A percentile compares a stretch with the other conserved stretches of the same genome.
Conservation (phyloP, 352 stramenopile species). For the Peronosclerospora sorghi region DNA sequence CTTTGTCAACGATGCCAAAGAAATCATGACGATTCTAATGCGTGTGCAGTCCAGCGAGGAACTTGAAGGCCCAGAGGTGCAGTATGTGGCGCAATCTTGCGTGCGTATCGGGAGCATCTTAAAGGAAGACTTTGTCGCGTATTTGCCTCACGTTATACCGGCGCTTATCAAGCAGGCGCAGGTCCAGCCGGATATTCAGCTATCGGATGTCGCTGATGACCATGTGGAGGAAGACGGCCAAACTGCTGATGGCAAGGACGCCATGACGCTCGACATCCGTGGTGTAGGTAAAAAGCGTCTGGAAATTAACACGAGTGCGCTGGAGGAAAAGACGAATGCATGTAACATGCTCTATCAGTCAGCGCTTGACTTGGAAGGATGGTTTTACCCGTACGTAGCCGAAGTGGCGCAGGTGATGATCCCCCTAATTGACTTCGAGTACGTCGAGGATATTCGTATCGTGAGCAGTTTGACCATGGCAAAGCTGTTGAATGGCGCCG, state of each 20-base stretch:
- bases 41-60: constrained; percentile 61
- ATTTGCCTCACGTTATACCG: constrained; percentile 74
- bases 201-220: constrained; percentile 52
- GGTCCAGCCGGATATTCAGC: constrained; percentile 73
- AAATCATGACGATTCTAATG: constrained; percentile 83
- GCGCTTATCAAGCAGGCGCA: constrained; percentile 72
- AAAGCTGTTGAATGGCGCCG: constrained; percentile 57
- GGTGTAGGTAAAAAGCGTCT: constrained; percentile 74
- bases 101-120: constrained; percentile 80
- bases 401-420: constrained; percentile 66
- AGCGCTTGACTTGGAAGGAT: constrained; percentile 67
- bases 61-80: constrained; percentile 60
- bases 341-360: constrained; percentile 87
- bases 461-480: constrained; percentile 67
- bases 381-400: constrained; percentile 77
- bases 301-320: constrained; percentile 78
- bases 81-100: constrained; percentile 82
- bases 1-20: constrained; percentile 66
- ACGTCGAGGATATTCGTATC: constrained; percentile 78
- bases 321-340: constrained; percentile 80
- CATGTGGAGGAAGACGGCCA: constrained; percentile 44
- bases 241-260: constrained; percentile 56
- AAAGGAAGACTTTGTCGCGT: constrained; percentile 81
- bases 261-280: constrained; percentile 65
- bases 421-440: constrained; percentile 71